phyloP scores from a whole-genome alignment of 1,139 yeast genomes.

The Spathaspora sp. region DNA sequence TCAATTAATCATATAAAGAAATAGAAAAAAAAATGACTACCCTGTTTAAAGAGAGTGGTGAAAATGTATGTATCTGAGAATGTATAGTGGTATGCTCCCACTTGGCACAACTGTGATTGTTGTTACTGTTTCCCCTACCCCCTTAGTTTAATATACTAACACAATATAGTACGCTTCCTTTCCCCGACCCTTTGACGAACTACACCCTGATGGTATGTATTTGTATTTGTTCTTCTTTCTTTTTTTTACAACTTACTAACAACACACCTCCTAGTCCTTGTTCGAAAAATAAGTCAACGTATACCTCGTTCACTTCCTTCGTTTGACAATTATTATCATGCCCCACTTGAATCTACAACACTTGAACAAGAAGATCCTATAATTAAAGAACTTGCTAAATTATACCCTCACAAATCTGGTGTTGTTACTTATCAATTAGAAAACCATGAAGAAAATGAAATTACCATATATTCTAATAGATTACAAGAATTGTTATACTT shows the following conservation, averaged over 20 bases:
- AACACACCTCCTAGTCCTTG: no score
- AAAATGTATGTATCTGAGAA: not conserved
- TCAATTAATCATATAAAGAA: no score
- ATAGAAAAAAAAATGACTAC: not conserved
- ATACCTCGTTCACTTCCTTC: constrained; percentile 18
- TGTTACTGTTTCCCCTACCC: not conserved
- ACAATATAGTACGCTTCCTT: not conserved
- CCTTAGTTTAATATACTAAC: not conserved
- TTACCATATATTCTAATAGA: constrained; percentile 26
- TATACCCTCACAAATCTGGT: constrained; percentile 27
- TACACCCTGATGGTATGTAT: constrained; percentile 25
- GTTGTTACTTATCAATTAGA: constrained; percentile 13
- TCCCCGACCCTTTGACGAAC: constrained; percentile 8
- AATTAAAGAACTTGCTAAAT: constrained; percentile 29
- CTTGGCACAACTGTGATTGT: no score
- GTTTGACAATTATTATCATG: constrained; percentile 10
- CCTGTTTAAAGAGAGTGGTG: not conserved
- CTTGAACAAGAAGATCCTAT: constrained; percentile 23
- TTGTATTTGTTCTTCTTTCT: constrained; percentile 17
- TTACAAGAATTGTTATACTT: constrained; percentile 30
- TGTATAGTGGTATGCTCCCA: not conserved
- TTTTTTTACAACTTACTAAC: not conserved
- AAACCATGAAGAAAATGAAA: constrained; percentile 9
- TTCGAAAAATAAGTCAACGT: constrained; percentile 13
- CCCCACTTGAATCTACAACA: constrained; percentile 1